Conservation (phyloP, 768 basidiomycete genomes). For the Lactifluus volemus region DNA sequence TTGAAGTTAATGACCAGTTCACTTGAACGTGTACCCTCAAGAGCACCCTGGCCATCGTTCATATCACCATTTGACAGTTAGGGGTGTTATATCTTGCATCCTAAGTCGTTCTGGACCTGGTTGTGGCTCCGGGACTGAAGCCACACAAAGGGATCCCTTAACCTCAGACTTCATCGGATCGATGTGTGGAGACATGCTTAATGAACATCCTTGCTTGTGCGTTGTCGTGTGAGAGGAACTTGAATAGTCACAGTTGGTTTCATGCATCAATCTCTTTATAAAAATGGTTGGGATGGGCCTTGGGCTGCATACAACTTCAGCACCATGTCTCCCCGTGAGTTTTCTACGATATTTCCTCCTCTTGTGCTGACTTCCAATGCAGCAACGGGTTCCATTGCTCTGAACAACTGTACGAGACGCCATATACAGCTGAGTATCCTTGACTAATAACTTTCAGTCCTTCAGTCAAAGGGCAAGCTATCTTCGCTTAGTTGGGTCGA, state of each 20-base stretch:
- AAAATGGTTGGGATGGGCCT: neutral
- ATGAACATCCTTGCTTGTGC: conserved; percentile 2
- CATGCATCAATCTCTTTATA: conserved; percentile 1
- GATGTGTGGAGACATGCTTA: neutral
- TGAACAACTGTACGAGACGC: conserved; percentile 18
- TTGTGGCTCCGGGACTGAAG: neutral
- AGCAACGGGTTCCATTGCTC: conserved; percentile 17
- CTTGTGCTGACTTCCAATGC: neutral
- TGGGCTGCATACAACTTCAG: neutral
- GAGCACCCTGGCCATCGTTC: conserved; percentile 1
- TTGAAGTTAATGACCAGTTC: conserved; percentile 2
- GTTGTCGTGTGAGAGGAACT: neutral
- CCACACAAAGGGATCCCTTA: conserved; percentile 2
- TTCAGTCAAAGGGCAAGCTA: conserved; percentile 27
- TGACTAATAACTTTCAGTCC: conserved; percentile 24
- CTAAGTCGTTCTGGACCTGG: conserved; percentile 4
- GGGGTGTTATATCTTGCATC: conserved; percentile 5
- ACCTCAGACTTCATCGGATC: conserved; percentile 7
- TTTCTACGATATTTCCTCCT: neutral
- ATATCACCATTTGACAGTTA: conserved; percentile 12
- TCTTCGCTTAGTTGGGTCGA: conserved; percentile 37
- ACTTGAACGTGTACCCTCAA: conserved; percentile 1
- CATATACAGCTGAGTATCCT: neutral
- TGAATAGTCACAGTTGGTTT: neutral
- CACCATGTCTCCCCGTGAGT: conserved; percentile 14